Evolutionary conservation across 331 rosid species (phyloP), one percentile per base, ranked within the genome.

Genomic region (Spiraea crenata): DNA sequence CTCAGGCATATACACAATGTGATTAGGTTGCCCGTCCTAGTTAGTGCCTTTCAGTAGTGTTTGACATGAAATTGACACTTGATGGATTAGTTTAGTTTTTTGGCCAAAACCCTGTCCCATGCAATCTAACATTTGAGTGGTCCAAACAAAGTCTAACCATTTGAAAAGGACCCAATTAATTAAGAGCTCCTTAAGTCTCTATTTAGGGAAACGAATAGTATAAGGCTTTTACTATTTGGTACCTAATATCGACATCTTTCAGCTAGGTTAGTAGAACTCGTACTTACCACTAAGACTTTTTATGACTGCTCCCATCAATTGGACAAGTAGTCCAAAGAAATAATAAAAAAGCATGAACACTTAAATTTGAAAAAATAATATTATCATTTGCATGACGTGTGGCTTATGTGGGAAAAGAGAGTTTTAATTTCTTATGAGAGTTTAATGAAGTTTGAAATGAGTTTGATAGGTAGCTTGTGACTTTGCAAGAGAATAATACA

Each of bases 201-300:
- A 76, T 91, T 81, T 88, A 82, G 92, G 88, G 76, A 82, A 88
- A 66, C 96, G 79, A 91, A 85, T 87, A 79, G 75, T 71, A 80
- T 67, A 82, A 79, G 79, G 74, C 76, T 81, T 82, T 86, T 69
- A 73, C 70, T 37, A 72, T 78, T 68, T 20, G 69, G 76, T 73
- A 86, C 96, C 96, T 88, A 91, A 91, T 88, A 40, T 88, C 86
- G 92, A 88, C 83, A 75, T 70, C 42, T 80, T 85, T 70, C 35
- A 56, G 63, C 62, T 63, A 77, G 86, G 90, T 88, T 79, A 85
- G 97, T 85, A 85, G 73, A 70, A 50, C 70, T 82, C 72, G 31
- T 80, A 83, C 89, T 82, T 81, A 81, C 92, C 85, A 76, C 71
- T 63, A 54, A 72, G 90, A 83, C 89, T 80, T 83, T 79, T 75